Conservation (phyloP, 805 yeast genomes). For the Metschnikowia similis region DNA sequence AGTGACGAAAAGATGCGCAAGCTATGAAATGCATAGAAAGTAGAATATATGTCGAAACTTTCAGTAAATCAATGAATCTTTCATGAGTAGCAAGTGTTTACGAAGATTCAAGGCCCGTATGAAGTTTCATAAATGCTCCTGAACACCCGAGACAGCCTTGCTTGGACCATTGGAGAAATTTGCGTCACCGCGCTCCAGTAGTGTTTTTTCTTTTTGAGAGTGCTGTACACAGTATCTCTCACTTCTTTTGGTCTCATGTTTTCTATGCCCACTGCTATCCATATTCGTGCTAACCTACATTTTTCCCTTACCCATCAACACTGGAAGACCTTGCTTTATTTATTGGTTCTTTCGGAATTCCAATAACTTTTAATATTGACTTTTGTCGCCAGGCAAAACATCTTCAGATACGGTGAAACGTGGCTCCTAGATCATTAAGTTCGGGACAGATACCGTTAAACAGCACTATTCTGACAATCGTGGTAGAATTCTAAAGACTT, state of each 20-base stretch:
- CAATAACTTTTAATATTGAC: background rate
- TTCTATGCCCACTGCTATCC: background rate
- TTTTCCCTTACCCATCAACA: background rate
- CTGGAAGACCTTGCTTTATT: background rate
- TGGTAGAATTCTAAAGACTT: background rate
- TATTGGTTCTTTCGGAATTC: background rate
- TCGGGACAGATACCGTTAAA: background rate
- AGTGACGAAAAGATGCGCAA: background rate
- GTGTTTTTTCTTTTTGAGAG: constrained; percentile 2
- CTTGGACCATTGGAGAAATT: constrained; percentile 1
- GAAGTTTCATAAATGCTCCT: background rate
- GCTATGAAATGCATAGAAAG: background rate
- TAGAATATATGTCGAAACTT: background rate
- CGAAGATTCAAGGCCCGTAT: background rate
- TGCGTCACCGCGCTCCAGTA: constrained; percentile 2
- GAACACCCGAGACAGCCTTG: background rate
- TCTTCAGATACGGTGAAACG: background rate
- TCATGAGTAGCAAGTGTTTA: background rate
- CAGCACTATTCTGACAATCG: background rate
- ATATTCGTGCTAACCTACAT: background rate
- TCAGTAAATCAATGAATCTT: background rate
- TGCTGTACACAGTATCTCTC: background rate
- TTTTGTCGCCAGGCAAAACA: background rate
- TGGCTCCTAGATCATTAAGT: background rate
- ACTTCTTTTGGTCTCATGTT: constrained; percentile 1